These are phyloP conservation scores for Monosporascus sp. DNA, from an alignment of 2,329 filamentous ascomycete genomes.

Conservation along the genomic window DNA sequence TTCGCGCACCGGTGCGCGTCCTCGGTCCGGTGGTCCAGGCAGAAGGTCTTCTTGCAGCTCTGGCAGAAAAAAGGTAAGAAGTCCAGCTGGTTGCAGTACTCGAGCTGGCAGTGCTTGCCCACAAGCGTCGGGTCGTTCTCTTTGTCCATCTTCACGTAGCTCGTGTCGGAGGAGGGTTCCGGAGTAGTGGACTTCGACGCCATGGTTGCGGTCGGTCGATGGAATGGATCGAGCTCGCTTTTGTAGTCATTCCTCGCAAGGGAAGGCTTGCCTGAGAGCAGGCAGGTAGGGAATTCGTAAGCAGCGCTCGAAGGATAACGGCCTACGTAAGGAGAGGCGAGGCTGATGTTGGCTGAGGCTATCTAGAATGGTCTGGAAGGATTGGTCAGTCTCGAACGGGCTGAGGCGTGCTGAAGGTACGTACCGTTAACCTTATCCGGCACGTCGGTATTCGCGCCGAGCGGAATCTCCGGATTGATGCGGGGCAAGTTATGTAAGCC, in stretches of 20 bases:
- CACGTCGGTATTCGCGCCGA: too few species aligned
- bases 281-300: not conserved
- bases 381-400: not conserved
- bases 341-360: not conserved
- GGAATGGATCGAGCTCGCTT: not conserved
- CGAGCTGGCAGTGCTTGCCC: conserved; percentile 84
- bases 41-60: conserved; percentile 79
- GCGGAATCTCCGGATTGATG: not conserved
- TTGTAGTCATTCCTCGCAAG: not conserved
- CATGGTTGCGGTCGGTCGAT: conserved; percentile 33
- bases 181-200: conserved; percentile 40
- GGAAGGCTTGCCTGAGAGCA: not conserved
- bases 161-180: conserved; percentile 39
- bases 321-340: not conserved
- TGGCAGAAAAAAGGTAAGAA: conserved; percentile 94
- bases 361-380: not conserved
- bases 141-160: conserved; percentile 68
- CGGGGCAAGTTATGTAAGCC: not conserved
- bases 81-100: conserved; percentile 90
- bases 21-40: conserved; percentile 90
- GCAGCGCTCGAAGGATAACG: not conserved
- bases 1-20: conserved; percentile 65
- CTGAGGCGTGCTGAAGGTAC: too few species aligned
- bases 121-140: conserved; percentile 73
- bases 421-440: too few species aligned